These are phyloP conservation scores for Xerocomellus chrysenteron DNA, from an alignment of 768 basidiomycete species.

Conservation along the genomic window DNA sequence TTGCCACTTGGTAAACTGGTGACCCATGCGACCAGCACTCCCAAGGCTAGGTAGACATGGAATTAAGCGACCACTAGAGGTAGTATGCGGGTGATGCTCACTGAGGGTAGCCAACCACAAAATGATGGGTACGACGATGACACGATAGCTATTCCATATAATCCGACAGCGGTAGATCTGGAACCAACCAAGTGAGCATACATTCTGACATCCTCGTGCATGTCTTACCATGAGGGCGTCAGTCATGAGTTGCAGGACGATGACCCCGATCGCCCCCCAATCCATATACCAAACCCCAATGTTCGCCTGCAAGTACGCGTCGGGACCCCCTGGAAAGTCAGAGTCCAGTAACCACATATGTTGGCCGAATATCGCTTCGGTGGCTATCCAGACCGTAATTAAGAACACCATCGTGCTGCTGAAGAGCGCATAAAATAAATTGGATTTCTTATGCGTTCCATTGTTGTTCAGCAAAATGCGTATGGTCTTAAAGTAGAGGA, in stretches of 20 bases:
- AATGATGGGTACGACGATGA: neutral
- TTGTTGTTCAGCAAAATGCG: slow-evolving; percentile 8
- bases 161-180: neutral
- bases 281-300: slow-evolving; percentile 28
- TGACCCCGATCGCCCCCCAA: slow-evolving; percentile 2
- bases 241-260: neutral
- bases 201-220: no score
- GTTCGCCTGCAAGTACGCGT: slow-evolving; percentile 30
- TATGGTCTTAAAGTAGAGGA: slow-evolving; percentile 26
- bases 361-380: slow-evolving; percentile 24
- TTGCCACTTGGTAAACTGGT: no score
- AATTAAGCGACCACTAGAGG: no score
- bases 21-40: no score
- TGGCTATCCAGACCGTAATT: slow-evolving; percentile 32
- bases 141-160: no score
- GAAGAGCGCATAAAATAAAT: slow-evolving; percentile 21
- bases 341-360: slow-evolving; percentile 37
- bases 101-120: slow-evolving; percentile 14
- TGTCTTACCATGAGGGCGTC: neutral
- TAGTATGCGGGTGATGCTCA: neutral
- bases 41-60: no score
- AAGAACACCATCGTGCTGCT: slow-evolving; percentile 27
- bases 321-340: slow-evolving; percentile 35
- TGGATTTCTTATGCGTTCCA: slow-evolving; percentile 2
- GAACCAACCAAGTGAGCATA: neutral